Percentiles rank a stretch among this genome's conserved stretches.
These are phyloP conservation scores for Pelargonium nanum DNA, from an alignment of 345 rosid genomes.

Conservation along the genomic window DNA sequence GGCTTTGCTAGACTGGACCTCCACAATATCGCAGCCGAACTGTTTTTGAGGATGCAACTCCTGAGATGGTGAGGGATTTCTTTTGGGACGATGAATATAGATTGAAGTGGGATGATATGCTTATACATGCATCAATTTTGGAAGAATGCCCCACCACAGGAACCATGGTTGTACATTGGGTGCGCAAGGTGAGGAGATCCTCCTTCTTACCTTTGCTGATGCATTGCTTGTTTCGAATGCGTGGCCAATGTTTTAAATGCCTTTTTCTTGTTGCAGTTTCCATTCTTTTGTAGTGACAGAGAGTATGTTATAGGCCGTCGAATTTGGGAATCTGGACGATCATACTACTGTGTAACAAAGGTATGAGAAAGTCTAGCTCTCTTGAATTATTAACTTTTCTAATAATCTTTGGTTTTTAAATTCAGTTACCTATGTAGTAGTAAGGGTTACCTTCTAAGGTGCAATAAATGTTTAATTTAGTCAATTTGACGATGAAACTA, in stretches of 20 bases:
- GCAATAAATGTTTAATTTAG: background rate
- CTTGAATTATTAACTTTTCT: background rate
- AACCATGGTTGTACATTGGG: conserved; percentile 80
- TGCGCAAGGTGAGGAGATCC: conserved; percentile 58
- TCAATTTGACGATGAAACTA: background rate
- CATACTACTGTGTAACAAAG: conserved; percentile 84
- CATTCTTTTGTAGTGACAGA: conserved; percentile 95
- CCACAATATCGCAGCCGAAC: conserved; percentile 85
- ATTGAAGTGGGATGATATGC: conserved; percentile 83
- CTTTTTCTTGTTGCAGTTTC: conserved; percentile 47
- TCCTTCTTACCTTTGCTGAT: background rate
- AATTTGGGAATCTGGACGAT: conserved; percentile 78
- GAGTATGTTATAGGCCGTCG: conserved; percentile 93
- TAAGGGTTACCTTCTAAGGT: background rate
- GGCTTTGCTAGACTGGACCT: conserved; percentile 54
- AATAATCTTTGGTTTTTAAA: background rate
- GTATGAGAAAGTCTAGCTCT: conserved; percentile 24
- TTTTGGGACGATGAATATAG: conserved; percentile 96
- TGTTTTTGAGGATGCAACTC: conserved; percentile 76
- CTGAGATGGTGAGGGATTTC: conserved; percentile 86
- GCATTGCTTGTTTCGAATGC: background rate
- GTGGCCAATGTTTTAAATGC: conserved; percentile 4
- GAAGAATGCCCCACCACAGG: conserved; percentile 71
- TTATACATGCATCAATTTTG: conserved; percentile 41
- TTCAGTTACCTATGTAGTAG: background rate